Evolutionary conservation across 352 stramenopile species (phyloP), one percentile per base, ranked within the genome.

Genomic region (Pythium dissimile): DNA sequence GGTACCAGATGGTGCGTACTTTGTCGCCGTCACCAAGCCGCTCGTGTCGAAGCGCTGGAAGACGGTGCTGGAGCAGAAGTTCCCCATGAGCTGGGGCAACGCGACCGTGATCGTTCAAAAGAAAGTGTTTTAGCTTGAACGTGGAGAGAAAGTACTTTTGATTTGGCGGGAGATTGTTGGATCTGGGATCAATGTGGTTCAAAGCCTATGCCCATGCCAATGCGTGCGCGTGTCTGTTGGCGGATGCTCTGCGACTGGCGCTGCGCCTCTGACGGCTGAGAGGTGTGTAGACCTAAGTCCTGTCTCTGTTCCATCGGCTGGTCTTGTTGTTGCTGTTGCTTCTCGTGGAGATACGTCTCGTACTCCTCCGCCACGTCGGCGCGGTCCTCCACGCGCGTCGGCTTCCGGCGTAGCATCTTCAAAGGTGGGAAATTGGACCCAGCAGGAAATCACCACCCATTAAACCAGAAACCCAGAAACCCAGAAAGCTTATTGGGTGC

Each of bases 361-460:
- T 87, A 91, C 69, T 91, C 81, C 11, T 80, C 81, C 48, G 77
- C 71, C 16, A 89, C 77, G 54, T 89, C 77, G 8, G 79, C 73
- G 45, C 73, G 75, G 48, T 87, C 75, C 47, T 90, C 77, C 45
- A 90, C 75, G 18, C 77, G 77, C 41, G 80, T 86, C 26, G 80
- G 73, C 47, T 76, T 78, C 11, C 75, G 54, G n/a, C 75, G 72
- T 59, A 85, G 72, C 75, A 85, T 85, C n/a, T 50, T 57, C 37
- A 18, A 31, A 0, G 26, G 39, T 49, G 9, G 5, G 28, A 43
- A 43, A 20, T 43, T 10, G 37, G 20, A 43, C 16, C 44, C 6
- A 24, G 26, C 2, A 23, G n/a, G n/a, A n/a, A n/a, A n/a, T n/a
- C n/a, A n/a, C n/a, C n/a, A n/a, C n/a, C n/a, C n/a, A n/a, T n/a